These are phyloP conservation scores for Rhizopus microsporus DNA, from an alignment of 371 early-diverging fungal species.

Conservation along the genomic window DNA sequence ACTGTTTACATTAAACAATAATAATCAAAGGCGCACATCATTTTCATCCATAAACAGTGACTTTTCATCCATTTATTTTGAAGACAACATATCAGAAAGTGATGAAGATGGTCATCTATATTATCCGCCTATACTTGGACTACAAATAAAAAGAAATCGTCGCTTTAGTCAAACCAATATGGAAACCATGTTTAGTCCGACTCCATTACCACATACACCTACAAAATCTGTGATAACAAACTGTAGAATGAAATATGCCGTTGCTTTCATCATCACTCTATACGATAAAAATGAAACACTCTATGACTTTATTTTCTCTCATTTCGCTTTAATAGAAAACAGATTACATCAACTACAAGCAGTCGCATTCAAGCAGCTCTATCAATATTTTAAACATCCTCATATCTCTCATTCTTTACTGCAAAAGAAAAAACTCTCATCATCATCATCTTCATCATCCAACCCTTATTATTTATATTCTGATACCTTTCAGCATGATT, in stretches of 20 bases:
- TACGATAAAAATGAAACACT: conserved; percentile 51
- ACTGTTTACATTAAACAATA: conserved; percentile 53
- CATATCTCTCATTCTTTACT: conserved; percentile 18
- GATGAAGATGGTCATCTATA: conserved; percentile 41
- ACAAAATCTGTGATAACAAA: conserved; percentile 12
- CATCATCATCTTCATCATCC: background rate
- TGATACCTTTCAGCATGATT: conserved; percentile 56
- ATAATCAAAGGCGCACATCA: conserved; percentile 43
- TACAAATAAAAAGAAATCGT: conserved; percentile 48
- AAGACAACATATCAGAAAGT: conserved; percentile 40
- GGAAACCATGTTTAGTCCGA: conserved; percentile 70
- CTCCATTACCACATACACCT: conserved; percentile 52
- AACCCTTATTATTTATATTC: conserved; percentile 38
- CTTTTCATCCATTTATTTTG: conserved; percentile 25
- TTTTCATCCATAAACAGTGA: conserved; percentile 66
- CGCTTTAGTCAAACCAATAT: conserved; percentile 64
- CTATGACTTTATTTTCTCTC: conserved; percentile 66
- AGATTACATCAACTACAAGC: conserved; percentile 63
- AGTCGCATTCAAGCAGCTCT: conserved; percentile 50
- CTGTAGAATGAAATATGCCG: conserved; percentile 50
- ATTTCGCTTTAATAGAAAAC: conserved; percentile 65
- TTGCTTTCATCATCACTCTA: conserved; percentile 61
- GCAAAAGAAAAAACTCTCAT: conserved; percentile 8
- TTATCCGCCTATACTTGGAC: conserved; percentile 41
- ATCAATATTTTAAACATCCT: conserved; percentile 41